These are phyloP conservation scores for Fusarium dimerum DNA, from an alignment of 2,329 filamentous ascomycete species.

Conservation along the genomic window DNA sequence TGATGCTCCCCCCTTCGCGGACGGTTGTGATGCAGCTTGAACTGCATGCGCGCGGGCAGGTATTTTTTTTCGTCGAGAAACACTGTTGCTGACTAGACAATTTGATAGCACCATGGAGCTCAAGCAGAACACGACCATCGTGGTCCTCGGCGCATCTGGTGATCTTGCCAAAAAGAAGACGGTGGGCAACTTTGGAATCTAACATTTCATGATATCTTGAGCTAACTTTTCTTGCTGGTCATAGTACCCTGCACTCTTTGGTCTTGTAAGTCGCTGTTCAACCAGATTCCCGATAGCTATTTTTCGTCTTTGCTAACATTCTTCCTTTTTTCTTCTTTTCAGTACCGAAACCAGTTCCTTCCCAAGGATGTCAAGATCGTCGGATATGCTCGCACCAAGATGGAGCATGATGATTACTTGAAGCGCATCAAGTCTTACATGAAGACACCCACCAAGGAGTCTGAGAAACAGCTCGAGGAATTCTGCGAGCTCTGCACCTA, in stretches of 20 bases:
- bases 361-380: constrained; percentile 95
- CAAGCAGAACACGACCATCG: constrained; percentile 96
- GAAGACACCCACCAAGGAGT: constrained; percentile 96
- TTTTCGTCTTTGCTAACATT: constrained; percentile 7
- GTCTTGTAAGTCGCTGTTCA: constrained; percentile 70
- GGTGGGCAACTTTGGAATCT: constrained; percentile 50
- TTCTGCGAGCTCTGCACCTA: constrained; percentile 91
- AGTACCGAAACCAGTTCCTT: constrained; percentile 99
- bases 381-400: constrained; percentile 98
- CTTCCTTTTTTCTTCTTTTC: constrained; percentile 2
- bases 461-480: constrained; percentile 90
- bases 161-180: constrained; percentile 99
- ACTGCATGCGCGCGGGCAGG: not conserved
- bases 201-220: constrained; percentile 9
- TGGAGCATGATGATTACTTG: constrained; percentile 96
- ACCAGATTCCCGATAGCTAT: not conserved
- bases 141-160: constrained; percentile 95
- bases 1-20: constrained; percentile 16
- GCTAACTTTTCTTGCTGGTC: constrained; percentile 24
- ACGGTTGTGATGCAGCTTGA: constrained; percentile 17
- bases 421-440: constrained; percentile 96
- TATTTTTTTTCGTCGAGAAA: constrained; percentile 2
- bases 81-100: constrained; percentile 14
- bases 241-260: constrained; percentile 95
- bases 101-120: constrained; percentile 72